A percentile compares a stretch with the other conserved stretches of the same genome.
phyloP scores from a whole-genome alignment of 2,329 filamentous ascomycete species.

The Colletotrichum neosansevieriae region DNA sequence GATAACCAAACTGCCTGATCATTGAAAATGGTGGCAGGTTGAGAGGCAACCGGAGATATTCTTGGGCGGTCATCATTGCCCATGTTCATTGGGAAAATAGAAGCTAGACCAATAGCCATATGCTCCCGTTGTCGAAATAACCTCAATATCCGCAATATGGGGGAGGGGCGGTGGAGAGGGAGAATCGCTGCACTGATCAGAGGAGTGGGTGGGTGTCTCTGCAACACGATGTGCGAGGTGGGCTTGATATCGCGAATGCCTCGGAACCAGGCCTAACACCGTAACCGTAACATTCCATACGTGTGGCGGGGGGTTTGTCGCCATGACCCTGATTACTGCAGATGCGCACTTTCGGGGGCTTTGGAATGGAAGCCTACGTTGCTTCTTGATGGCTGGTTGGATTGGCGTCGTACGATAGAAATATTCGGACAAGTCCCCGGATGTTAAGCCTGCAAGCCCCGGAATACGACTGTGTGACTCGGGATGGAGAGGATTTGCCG shows the following conservation, averaged over 20 bases:
- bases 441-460: background rate
- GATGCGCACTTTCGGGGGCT: constrained; percentile 5
- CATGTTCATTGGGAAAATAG: too few species aligned
- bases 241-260: background rate
- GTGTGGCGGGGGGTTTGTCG: too few species aligned
- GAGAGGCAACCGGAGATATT: too few species aligned
- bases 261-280: background rate
- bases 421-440: constrained; percentile 4
- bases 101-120: background rate
- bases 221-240: constrained; percentile 6
- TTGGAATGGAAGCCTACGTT: background rate
- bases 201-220: background rate
- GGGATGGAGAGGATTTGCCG: constrained; percentile 3
- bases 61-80: too few species aligned
- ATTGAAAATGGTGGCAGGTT: too few species aligned
- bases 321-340: background rate
- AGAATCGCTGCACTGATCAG: background rate
- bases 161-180: constrained; percentile 5
- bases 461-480: constrained; percentile 5
- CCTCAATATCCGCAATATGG: constrained; percentile 8
- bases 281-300: too few species aligned
- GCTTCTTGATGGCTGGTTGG: background rate
- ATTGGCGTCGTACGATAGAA: constrained; percentile 7
- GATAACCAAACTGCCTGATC: too few species aligned
- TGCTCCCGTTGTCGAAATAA: constrained; percentile 13